A percentile compares a stretch with the other conserved stretches of the same genome.
Conservation (phyloP, 2,329 filamentous ascomycete species). For the Trichoderma guizhouense region DNA sequence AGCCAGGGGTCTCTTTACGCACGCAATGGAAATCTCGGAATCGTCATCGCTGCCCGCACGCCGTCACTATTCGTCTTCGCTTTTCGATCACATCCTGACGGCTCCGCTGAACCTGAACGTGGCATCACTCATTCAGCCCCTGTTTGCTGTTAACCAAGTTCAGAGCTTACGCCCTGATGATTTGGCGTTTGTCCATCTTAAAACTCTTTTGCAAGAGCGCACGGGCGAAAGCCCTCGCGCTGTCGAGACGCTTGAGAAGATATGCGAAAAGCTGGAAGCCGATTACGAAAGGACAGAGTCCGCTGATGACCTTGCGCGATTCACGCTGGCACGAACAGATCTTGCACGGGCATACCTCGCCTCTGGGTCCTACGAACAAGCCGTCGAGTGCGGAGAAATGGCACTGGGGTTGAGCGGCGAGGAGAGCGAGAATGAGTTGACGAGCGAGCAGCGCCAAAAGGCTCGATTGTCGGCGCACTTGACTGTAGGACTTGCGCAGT, state of each 20-base stretch:
- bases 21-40: slow-evolving; percentile 89
- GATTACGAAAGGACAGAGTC: slow-evolving; percentile 86
- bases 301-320: slow-evolving; percentile 65
- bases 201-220: slow-evolving; percentile 77
- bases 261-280: slow-evolving; percentile 69
- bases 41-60: slow-evolving; percentile 70
- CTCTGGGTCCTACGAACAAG: slow-evolving; percentile 58
- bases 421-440: slow-evolving; percentile 63
- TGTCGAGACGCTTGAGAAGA: slow-evolving; percentile 58
- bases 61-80: slow-evolving; percentile 72
- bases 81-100: slow-evolving; percentile 76
- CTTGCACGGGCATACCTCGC: slow-evolving; percentile 81
- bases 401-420: slow-evolving; percentile 76
- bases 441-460: slow-evolving; percentile 61
- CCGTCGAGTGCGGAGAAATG: slow-evolving; percentile 75
- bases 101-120: slow-evolving; percentile 49
- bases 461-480: slow-evolving; percentile 80
- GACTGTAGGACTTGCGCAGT: slow-evolving; percentile 79
- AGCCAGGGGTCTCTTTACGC: slow-evolving; percentile 81
- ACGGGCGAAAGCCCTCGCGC: slow-evolving; percentile 65
- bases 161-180: slow-evolving; percentile 68
- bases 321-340: slow-evolving; percentile 81
- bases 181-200: slow-evolving; percentile 71
- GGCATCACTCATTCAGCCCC: slow-evolving; percentile 72
- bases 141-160: slow-evolving; percentile 85